Evolutionary conservation across 2,329 filamentous ascomycete genomes (phyloP), one percentile per base, ranked within the genome.

Genomic region (Diaporthe ilicicola): DNA sequence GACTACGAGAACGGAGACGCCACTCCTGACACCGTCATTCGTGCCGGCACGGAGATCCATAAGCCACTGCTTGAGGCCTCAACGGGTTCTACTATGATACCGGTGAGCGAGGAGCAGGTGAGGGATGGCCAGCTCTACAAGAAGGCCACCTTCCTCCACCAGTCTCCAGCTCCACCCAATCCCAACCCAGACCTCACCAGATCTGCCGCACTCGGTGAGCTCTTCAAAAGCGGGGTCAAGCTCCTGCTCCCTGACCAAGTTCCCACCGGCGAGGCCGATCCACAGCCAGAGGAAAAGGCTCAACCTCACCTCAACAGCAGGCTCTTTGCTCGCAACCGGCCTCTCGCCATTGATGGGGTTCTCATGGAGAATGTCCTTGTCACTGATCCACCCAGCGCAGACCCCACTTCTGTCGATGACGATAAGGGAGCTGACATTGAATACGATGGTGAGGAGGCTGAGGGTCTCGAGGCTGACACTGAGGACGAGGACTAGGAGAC

Each of bases 11-110:
- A 48, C 13, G 51, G 53, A 51, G 29, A 59, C 9, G 4, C n/a
- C 12, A 15, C 22, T 22, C 66, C 53, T 17, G 66, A 68, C 4
- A 68, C 53, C 17, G 19, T 50, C 22, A 42, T 56, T 9, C 32
- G 15, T 27, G 53, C 46, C 53, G 17, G 32, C 12, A 22, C 44
- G 54, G 66, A 68, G 42, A 51, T 68, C 15, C 24, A 68, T 22
- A 59, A 42, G 44, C 66, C 66, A 59, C 32, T 51, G 48, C 66
- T 68, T 37, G 53, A 68, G 66, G 53, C 66, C 32, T 68, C 53
- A 48, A 55, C 55, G 66, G 66, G 66, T 68, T 68, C 50, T 68
- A 68, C 66, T 46, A 34, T 59, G 50, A 59, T 51, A 22, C 66
- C 66, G 48, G 10, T 68, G 66, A 54, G 2, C 66, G 29, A 22